These are phyloP conservation scores for Tetrahymena thermophila DNA, from an alignment of 73 alveolate species.

Conservation along the genomic window DNA sequence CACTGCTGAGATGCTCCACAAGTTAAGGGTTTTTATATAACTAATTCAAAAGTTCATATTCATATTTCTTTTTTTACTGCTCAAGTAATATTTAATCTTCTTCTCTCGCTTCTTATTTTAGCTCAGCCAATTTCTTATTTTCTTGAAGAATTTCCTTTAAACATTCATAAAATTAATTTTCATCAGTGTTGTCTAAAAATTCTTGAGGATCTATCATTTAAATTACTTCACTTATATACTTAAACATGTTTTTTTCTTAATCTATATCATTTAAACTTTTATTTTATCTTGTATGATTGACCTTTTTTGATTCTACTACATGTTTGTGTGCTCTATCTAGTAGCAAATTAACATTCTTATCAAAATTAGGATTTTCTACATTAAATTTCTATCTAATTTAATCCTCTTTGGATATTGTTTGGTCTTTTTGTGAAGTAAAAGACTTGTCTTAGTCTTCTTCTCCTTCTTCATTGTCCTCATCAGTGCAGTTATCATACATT, in stretches of 20 bases:
- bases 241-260: not conserved
- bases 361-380: not conserved
- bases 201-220: not conserved
- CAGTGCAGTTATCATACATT: not conserved
- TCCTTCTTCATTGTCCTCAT: too few species aligned
- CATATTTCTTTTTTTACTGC: not conserved
- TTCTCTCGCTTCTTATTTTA: not conserved
- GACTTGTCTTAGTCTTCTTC: not conserved
- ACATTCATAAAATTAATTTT: not conserved
- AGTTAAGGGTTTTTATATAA: not conserved
- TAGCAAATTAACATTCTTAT: not conserved
- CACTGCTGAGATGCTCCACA: not conserved
- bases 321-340: not conserved
- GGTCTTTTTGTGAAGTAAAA: not conserved
- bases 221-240: not conserved
- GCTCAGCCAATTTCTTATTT: not conserved
- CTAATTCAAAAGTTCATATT: not conserved
- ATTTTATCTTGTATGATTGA: not conserved
- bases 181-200: not conserved
- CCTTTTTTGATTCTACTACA: not conserved
- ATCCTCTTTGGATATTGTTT: not conserved
- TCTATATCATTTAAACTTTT: not conserved
- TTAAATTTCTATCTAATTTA: not conserved
- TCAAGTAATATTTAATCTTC: not conserved
- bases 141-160: not conserved